Evolutionary conservation across 2,329 filamentous ascomycete species (phyloP).

Genomic region (Claviceps sp.): DNA sequence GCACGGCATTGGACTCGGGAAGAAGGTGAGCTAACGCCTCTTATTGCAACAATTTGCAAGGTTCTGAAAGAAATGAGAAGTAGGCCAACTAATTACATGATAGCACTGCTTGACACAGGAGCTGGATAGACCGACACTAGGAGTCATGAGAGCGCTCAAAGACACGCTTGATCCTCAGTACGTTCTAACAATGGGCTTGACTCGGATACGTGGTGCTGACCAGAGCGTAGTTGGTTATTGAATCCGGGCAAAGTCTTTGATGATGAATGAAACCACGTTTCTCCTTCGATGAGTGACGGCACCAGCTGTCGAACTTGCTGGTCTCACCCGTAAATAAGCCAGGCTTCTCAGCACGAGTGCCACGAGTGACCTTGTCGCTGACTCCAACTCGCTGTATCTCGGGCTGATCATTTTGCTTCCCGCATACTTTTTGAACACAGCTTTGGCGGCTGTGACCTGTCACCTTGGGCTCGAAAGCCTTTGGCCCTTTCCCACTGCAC

Average conservation of each 20-base stretch:
- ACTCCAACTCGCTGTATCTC: too few species aligned
- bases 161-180: conserved; percentile 43
- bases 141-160: conserved; percentile 54
- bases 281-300: neutral
- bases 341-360: too few species aligned
- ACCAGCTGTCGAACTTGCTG: neutral
- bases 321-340: too few species aligned
- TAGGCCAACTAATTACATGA: neutral
- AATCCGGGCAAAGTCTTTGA: conserved; percentile 61
- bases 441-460: too few species aligned
- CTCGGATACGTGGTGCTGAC: neutral
- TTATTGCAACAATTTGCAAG: too few species aligned
- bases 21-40: conserved; percentile 40
- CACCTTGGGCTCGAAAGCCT: too few species aligned
- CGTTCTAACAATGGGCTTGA: neutral
- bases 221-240: conserved; percentile 40
- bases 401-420: too few species aligned
- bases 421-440: too few species aligned
- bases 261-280: conserved; percentile 3
- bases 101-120: conserved; percentile 44
- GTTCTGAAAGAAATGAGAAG: neutral
- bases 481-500: too few species aligned
- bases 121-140: conserved; percentile 47
- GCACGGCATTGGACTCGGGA: conserved; percentile 57
- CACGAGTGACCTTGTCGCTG: too few species aligned